Conservation (phyloP, 2,329 filamentous ascomycete species). For the Aspergillus chevalieri region DNA sequence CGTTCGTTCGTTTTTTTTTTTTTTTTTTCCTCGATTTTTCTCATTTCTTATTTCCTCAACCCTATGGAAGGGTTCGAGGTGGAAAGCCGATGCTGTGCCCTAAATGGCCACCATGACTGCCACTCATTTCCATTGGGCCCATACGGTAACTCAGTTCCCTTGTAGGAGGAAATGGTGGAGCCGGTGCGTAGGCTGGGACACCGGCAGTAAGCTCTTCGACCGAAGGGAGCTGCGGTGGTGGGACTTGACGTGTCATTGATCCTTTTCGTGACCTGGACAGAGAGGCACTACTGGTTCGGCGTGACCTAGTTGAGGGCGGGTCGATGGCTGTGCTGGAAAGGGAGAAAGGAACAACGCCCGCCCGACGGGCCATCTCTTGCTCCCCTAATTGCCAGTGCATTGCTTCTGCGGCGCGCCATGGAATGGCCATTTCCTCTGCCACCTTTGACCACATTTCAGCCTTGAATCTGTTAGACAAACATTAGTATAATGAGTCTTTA, state of each 20-base stretch:
- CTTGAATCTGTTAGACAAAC: slow-evolving; percentile 64
- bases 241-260: slow-evolving; percentile 33
- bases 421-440: slow-evolving; percentile 88
- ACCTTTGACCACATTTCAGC: slow-evolving; percentile 97
- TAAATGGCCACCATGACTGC: slow-evolving; percentile 25
- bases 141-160: slow-evolving; percentile 30
- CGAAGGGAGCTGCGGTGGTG: slow-evolving; percentile 35
- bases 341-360: slow-evolving; percentile 81
- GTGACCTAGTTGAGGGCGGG: slow-evolving; percentile 31
- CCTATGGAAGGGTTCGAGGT: slow-evolving; percentile 32
- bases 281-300: slow-evolving; percentile 31
- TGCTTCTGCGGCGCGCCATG: slow-evolving; percentile 90
- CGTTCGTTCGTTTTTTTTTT: slow-evolving; percentile 8
- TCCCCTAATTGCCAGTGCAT: slow-evolving; percentile 99
- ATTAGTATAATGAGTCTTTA: slow-evolving; percentile 7
- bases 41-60: slow-evolving; percentile 4
- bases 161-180: slow-evolving; percentile 26
- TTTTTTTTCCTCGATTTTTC: slow-evolving; percentile 8
- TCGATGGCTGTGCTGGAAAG: slow-evolving; percentile 55
- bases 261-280: slow-evolving; percentile 35
- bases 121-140: slow-evolving; percentile 24
- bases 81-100: slow-evolving; percentile 27
- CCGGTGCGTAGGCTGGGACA: slow-evolving; percentile 39
- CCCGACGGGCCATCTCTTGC: slow-evolving; percentile 85
- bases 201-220: slow-evolving; percentile 43